Conservation (phyloP, 192 early-diverging fungal species). For the Chytriomyces hyalinus region DNA sequence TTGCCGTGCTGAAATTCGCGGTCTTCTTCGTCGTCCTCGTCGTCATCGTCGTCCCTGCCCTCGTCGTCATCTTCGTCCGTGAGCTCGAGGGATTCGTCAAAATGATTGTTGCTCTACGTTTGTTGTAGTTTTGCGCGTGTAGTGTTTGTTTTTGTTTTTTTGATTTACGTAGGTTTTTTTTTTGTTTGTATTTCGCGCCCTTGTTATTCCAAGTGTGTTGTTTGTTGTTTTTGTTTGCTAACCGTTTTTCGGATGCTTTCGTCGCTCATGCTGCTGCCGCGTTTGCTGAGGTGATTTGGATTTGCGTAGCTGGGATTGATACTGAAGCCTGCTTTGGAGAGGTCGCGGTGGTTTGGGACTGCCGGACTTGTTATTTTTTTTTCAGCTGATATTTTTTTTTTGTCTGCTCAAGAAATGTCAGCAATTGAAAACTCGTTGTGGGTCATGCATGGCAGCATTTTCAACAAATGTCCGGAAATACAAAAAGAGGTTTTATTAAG, state of each 20-base stretch:
- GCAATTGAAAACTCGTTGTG: no score
- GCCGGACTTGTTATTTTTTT: no score
- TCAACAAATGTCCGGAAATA: no score
- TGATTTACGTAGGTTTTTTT: not conserved
- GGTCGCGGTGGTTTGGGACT: not conserved
- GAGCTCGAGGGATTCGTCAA: conserved; percentile 52
- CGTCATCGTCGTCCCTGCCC: conserved; percentile 38
- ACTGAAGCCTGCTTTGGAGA: not conserved
- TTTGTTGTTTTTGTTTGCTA: not conserved
- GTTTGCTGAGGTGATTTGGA: not conserved
- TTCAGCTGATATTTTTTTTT: no score
- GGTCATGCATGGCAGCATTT: no score
- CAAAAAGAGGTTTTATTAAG: no score
- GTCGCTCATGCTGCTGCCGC: conserved; percentile 6
- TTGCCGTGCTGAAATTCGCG: conserved; percentile 14
- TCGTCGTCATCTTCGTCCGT: conserved; percentile 46
- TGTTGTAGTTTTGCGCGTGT: not conserved
- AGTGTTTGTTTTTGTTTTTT: not conserved
- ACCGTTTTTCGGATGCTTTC: conserved; percentile 11
- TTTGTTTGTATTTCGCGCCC: not conserved
- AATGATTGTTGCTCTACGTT: conserved; percentile 23
- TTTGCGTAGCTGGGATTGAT: not conserved
- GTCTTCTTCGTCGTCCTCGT: conserved; percentile 30
- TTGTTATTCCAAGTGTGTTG: no score
- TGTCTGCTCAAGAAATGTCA: no score